These are phyloP conservation scores for Aspergillus pseudonomiae DNA, from an alignment of 2,329 filamentous ascomycete species.

Conservation along the genomic window DNA sequence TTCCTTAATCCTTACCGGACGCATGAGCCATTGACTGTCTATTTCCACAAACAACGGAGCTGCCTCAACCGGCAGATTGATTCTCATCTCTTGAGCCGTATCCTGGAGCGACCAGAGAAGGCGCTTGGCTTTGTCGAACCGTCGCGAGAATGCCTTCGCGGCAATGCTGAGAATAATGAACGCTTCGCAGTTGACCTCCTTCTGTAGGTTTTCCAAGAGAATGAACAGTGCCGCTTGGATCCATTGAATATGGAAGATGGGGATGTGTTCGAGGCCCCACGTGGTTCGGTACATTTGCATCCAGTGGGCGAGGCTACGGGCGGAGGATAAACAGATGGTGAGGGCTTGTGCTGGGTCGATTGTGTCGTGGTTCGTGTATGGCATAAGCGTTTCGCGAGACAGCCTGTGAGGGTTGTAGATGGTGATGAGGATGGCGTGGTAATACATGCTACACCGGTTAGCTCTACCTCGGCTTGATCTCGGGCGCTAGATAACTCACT, in stretches of 20 bases:
- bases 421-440: slow-evolving; percentile 40
- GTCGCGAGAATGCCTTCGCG: slow-evolving; percentile 27
- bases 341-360: slow-evolving; percentile 16
- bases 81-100: slow-evolving; percentile 21
- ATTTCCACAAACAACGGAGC: slow-evolving; percentile 25
- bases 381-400: neutral
- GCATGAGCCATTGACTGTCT: neutral
- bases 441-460: slow-evolving; percentile 35
- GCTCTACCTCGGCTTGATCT: slow-evolving; percentile 8
- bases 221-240: slow-evolving; percentile 33
- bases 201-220: slow-evolving; percentile 28
- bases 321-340: slow-evolving; percentile 27
- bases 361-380: neutral
- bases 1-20: neutral
- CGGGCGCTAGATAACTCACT: slow-evolving; percentile 18
- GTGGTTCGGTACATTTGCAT: slow-evolving; percentile 29
- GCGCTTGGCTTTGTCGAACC: slow-evolving; percentile 21
- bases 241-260: slow-evolving; percentile 34
- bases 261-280: slow-evolving; percentile 38
- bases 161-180: slow-evolving; percentile 30
- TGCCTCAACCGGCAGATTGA: slow-evolving; percentile 26
- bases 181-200: slow-evolving; percentile 24
- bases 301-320: slow-evolving; percentile 30
- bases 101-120: slow-evolving; percentile 21
- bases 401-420: slow-evolving; percentile 31